These are phyloP conservation scores for Ogataea ramenticola DNA, from an alignment of 805 yeast genomes.

Conservation along the genomic window DNA sequence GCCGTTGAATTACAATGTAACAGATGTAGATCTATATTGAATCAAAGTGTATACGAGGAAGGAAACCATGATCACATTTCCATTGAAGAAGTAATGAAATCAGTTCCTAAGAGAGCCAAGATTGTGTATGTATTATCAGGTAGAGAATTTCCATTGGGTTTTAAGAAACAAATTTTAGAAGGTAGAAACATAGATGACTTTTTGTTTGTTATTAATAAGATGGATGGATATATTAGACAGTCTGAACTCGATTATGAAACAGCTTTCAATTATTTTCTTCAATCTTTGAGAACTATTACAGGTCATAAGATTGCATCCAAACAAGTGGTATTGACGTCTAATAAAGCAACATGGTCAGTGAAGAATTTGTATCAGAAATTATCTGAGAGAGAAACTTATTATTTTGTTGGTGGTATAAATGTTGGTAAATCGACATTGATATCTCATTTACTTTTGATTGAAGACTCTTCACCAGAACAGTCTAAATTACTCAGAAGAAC, in stretches of 20 bases:
- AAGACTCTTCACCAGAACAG: conserved; percentile 14
- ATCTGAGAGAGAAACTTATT: conserved; percentile 34
- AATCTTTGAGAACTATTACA: conserved; percentile 21
- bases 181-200: conserved; percentile 28
- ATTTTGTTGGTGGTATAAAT: conserved; percentile 60
- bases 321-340: conserved; percentile 43
- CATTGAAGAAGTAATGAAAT: conserved; percentile 22
- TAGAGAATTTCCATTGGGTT: conserved; percentile 64
- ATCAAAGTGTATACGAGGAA: conserved; percentile 32
- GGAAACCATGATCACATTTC: conserved; percentile 27
- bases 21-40: conserved; percentile 48
- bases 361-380: conserved; percentile 30
- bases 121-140: conserved; percentile 59
- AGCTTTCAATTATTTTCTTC: conserved; percentile 25
- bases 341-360: conserved; percentile 46
- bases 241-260: conserved; percentile 14
- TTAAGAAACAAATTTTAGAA: conserved; percentile 30
- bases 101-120: conserved; percentile 37
- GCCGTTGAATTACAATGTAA: conserved; percentile 33
- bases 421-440: conserved; percentile 64
- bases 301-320: conserved; percentile 16
- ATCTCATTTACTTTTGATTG: conserved; percentile 16
- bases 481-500: conserved; percentile 35
- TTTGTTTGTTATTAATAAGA: conserved; percentile 34
- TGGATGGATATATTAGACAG: conserved; percentile 26